phyloP scores from a whole-genome alignment of 179 eudicot genomes.

The Nepenthes alata region DNA sequence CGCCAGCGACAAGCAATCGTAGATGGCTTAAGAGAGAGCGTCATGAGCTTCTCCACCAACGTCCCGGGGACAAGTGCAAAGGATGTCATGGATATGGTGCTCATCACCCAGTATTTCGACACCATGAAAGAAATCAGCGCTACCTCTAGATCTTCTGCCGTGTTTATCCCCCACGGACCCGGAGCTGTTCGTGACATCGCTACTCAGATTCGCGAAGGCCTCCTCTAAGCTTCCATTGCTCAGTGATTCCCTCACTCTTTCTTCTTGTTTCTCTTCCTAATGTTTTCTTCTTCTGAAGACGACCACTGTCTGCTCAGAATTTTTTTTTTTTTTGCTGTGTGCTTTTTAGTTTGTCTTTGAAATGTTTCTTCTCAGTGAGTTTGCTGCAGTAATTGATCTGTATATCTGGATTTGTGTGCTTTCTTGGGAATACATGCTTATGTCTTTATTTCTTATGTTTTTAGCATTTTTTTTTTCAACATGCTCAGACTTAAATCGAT shows the following conservation, averaged over 20 bases:
- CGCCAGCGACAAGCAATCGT: constrained; percentile 64
- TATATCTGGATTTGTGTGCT: too few relatives aligned
- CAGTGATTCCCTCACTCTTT: not conserved
- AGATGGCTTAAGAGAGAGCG: constrained; percentile 49
- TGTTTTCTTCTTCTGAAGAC: too few relatives aligned
- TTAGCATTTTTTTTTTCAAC: too few relatives aligned
- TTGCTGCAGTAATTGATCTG: too few relatives aligned
- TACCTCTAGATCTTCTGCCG: constrained; percentile 38
- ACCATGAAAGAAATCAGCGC: constrained; percentile 60
- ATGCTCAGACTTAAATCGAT: too few relatives aligned
- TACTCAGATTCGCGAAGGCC: constrained; percentile 45
- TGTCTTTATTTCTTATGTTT: too few relatives aligned
- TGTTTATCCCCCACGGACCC: constrained; percentile 56
- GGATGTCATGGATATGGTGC: constrained; percentile 59
- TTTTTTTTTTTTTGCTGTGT: too few relatives aligned
- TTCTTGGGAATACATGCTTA: too few relatives aligned
- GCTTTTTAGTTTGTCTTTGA: too few relatives aligned
- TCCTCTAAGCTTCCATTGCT: constrained; percentile 27
- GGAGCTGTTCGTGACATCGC: constrained; percentile 52
- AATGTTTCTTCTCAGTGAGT: too few relatives aligned
- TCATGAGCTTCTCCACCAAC: constrained; percentile 40
- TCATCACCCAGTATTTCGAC: constrained; percentile 50
- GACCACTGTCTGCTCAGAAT: too few relatives aligned
- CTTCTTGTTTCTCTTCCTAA: not conserved
- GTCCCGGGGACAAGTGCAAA: constrained; percentile 51